Conservation (phyloP, 208 protist genomes). For the Trypanosoma avium region DNA sequence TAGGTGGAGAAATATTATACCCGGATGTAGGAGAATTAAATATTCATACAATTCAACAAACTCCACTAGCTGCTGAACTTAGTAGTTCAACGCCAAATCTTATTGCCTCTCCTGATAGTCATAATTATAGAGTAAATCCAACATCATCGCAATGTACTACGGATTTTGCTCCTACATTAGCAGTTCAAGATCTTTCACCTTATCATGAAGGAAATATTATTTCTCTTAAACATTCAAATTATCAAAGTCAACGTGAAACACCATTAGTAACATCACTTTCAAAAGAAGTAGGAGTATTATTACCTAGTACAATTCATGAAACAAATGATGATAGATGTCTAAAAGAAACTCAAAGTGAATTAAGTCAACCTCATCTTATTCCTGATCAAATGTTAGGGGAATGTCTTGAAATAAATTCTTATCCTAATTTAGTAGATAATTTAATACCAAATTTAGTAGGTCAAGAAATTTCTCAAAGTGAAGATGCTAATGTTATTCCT, state of each 20-base stretch:
- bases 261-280: too few relatives aligned
- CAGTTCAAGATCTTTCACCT: conserved; percentile 36
- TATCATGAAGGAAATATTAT: conserved; percentile 7
- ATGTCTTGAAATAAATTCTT: too few relatives aligned
- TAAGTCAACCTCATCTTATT: not conserved
- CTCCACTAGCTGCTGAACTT: not conserved
- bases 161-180: conserved; percentile 30
- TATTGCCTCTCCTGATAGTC: not conserved
- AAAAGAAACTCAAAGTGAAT: not conserved
- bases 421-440: too few relatives aligned
- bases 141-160: not conserved
- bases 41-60: not conserved
- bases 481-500: not conserved
- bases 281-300: too few relatives aligned
- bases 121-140: not conserved
- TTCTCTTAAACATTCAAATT: conserved; percentile 5
- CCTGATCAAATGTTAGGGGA: too few relatives aligned
- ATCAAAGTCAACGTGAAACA: not conserved
- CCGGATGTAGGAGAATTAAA: not conserved
- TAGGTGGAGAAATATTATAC: not conserved
- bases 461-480: conserved; percentile 32
- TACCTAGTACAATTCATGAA: conserved; percentile 21
- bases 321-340: conserved; percentile 23
- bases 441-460: conserved; percentile 30
- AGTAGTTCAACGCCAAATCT: conserved; percentile 3